A percentile compares a stretch with the other conserved stretches of the same genome.
Evolutionary conservation across 352 stramenopile species (phyloP).

Genomic region (Phytophthora pinifolia): DNA sequence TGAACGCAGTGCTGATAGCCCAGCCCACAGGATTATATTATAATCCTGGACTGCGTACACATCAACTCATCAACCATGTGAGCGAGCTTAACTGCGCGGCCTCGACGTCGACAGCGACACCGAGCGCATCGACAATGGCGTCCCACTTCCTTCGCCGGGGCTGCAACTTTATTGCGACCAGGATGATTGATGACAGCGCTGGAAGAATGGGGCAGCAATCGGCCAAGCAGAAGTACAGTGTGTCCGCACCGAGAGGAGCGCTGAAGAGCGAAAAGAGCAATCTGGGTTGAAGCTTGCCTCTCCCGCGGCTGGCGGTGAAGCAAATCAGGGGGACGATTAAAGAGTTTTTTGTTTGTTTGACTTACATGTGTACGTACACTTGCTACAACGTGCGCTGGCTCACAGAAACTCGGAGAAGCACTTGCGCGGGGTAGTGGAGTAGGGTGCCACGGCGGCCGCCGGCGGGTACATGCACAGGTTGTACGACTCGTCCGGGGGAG

Average conservation of each 20-base stretch:
- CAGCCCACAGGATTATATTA: too few species aligned
- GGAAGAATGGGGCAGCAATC: not conserved
- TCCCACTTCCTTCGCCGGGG: not conserved
- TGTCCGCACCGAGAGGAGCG: not conserved
- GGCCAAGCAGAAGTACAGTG: not conserved
- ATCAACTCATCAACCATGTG: too few species aligned
- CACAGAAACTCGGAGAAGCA: conserved; percentile 33
- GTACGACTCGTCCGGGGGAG: conserved; percentile 41
- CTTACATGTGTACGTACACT: too few species aligned
- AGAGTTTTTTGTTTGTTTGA: too few species aligned
- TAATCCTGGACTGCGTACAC: too few species aligned
- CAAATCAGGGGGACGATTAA: too few species aligned
- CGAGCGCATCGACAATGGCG: not conserved
- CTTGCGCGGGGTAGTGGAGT: conserved; percentile 23
- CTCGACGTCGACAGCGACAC: too few species aligned
- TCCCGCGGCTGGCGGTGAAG: too few species aligned
- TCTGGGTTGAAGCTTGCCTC: not conserved
- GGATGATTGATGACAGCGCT: conserved; percentile 1
- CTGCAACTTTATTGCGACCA: conserved; percentile 11
- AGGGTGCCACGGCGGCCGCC: conserved; percentile 14
- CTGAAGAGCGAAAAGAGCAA: conserved; percentile 13
- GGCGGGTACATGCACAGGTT: conserved; percentile 38
- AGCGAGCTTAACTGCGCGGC: too few species aligned
- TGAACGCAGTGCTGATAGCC: too few species aligned
- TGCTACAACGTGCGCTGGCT: not conserved